phyloP scores from a whole-genome alignment of 768 basidiomycete species.

The Fomitopsis serialis region DNA sequence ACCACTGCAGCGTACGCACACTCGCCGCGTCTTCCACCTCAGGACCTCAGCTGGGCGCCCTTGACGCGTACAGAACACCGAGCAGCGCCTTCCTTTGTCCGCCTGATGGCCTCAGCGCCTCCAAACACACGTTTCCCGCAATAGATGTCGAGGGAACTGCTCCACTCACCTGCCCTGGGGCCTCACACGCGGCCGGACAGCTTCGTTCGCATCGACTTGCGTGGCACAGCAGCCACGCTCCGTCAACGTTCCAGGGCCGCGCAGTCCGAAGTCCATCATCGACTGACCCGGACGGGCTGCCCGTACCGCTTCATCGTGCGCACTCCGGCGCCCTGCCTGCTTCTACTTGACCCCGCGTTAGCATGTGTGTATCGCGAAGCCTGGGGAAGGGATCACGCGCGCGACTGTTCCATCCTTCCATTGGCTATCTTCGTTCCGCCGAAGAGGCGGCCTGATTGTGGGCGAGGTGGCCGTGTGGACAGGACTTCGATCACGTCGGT shows the following conservation, averaged over 20 bases:
- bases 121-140: constrained; percentile 5
- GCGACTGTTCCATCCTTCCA: constrained; percentile 50
- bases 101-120: constrained; percentile 21
- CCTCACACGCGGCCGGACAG: constrained; percentile 54
- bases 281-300: constrained; percentile 64
- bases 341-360: constrained; percentile 49
- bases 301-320: constrained; percentile 60
- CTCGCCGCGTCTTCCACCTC: too few relatives aligned
- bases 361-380: constrained; percentile 41
- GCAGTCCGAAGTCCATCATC: constrained; percentile 2
- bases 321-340: constrained; percentile 49
- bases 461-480: constrained; percentile 36
- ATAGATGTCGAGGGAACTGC: constrained; percentile 11
- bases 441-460: constrained; percentile 44
- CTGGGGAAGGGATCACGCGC: constrained; percentile 69
- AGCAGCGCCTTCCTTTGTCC: constrained; percentile 16
- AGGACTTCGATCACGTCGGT: constrained; percentile 77
- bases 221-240: constrained; percentile 11
- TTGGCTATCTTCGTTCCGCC: constrained; percentile 64
- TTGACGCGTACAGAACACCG: not conserved
- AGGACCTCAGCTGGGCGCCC: not conserved
- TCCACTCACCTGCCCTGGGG: constrained; percentile 66
- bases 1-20: not conserved
- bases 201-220: constrained; percentile 52
- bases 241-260: constrained; percentile 17